Percentiles rank a stretch among this genome's conserved stretches.
phyloP scores from a whole-genome alignment of 192 early-diverging fungal genomes.

The Umbelopsis ramanniana region DNA sequence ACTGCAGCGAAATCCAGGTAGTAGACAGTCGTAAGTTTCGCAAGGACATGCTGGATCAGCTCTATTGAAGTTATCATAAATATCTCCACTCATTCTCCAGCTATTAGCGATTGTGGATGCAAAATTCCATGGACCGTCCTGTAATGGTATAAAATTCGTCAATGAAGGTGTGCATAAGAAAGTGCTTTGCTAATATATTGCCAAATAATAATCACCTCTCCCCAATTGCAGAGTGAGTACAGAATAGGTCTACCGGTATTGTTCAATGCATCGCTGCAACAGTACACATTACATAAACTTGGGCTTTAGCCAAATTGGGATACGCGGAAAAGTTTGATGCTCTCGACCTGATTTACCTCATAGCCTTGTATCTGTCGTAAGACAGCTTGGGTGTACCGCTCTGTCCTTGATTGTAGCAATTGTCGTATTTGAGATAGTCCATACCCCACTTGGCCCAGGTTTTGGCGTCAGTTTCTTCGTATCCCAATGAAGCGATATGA shows the following conservation, averaged over 20 bases:
- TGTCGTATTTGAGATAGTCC: slow-evolving; percentile 68
- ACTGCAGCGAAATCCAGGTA: slow-evolving; percentile 32
- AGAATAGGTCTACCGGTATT: slow-evolving; percentile 48
- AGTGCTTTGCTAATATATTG: too few relatives aligned
- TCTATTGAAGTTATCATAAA: slow-evolving; percentile 29
- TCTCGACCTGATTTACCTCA: slow-evolving; percentile 18
- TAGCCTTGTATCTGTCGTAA: slow-evolving; percentile 35
- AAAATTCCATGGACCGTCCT: slow-evolving; percentile 47
- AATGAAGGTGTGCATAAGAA: background rate
- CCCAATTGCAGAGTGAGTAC: slow-evolving; percentile 59
- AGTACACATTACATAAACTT: background rate
- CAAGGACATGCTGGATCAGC: slow-evolving; percentile 31
- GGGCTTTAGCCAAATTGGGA: background rate
- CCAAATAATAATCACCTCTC: slow-evolving; percentile 18
- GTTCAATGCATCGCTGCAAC: slow-evolving; percentile 47
- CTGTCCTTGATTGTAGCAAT: slow-evolving; percentile 52
- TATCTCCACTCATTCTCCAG: slow-evolving; percentile 41
- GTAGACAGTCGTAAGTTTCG: slow-evolving; percentile 29
- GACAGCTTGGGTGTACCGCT: slow-evolving; percentile 43
- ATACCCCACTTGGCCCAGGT: slow-evolving; percentile 59
- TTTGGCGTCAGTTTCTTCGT: slow-evolving; percentile 52
- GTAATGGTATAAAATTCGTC: background rate
- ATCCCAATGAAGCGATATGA: slow-evolving; percentile 49
- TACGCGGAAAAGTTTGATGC: background rate
- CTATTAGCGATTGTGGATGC: slow-evolving; percentile 43